These are phyloP conservation scores for Carex cristatella DNA, from an alignment of 176 grass and related monocot species.

Conservation along the genomic window DNA sequence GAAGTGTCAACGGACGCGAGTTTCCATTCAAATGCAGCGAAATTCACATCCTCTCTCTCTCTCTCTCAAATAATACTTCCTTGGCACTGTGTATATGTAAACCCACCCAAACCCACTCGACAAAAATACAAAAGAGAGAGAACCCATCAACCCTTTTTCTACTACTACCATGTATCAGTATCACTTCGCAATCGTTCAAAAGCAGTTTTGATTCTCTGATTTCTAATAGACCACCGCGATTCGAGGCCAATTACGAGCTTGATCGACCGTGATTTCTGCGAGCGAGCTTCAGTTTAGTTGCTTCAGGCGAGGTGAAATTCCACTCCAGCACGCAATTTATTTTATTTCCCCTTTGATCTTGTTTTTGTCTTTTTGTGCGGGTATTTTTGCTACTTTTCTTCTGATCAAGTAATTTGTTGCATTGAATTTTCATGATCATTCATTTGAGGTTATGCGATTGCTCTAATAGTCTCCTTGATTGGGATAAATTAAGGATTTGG, in stretches of 20 bases:
- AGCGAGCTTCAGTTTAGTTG: background rate
- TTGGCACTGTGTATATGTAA: background rate
- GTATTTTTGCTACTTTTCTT: background rate
- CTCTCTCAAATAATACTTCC: conserved; percentile 22
- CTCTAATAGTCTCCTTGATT: background rate
- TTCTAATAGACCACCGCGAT: background rate
- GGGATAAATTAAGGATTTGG: background rate
- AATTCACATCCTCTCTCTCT: conserved; percentile 1
- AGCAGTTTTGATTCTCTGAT: background rate
- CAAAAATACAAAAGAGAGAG: conserved; percentile 17
- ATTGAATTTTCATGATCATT: conserved; percentile 11
- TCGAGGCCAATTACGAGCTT: background rate
- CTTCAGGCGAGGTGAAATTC: background rate
- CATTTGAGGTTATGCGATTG: background rate
- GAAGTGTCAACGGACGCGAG: conserved; percentile 28
- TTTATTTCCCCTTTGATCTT: background rate
- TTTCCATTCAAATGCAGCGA: conserved; percentile 28
- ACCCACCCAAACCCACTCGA: conserved; percentile 8
- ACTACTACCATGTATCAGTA: background rate
- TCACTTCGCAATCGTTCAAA: conserved; percentile 6
- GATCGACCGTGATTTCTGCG: background rate
- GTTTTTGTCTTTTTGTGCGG: background rate
- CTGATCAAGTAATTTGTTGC: background rate
- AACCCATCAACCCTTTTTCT: conserved; percentile 8
- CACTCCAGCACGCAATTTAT: background rate